phyloP scores from a whole-genome alignment of 768 basidiomycete species.

The Stropharia rugosoannulata region DNA sequence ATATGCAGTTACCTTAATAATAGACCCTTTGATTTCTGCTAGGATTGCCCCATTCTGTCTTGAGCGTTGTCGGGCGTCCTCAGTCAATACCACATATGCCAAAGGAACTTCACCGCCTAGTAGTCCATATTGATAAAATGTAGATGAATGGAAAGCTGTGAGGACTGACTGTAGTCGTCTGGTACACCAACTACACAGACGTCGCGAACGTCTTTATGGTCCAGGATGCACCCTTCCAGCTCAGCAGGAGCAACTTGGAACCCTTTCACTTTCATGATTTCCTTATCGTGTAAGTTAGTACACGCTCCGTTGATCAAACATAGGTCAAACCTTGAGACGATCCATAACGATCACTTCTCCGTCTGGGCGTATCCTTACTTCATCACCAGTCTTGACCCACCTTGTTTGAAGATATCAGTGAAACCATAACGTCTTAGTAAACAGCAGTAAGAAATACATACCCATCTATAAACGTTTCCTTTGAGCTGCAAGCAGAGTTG shows the following conservation, averaged over 20 bases:
- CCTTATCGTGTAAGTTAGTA: conserved; percentile 21
- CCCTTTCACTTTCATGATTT: conserved; percentile 58
- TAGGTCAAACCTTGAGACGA: conserved; percentile 50
- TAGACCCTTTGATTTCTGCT: conserved; percentile 39
- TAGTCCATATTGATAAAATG: not conserved
- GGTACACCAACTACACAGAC: conserved; percentile 65
- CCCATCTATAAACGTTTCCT: conserved; percentile 70
- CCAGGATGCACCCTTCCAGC: conserved; percentile 64
- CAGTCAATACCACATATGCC: conserved; percentile 60
- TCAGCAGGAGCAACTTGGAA: conserved; percentile 79
- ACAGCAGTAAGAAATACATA: conserved; percentile 21
- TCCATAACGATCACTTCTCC: conserved; percentile 62
- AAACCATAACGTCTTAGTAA: not conserved
- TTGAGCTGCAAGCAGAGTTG: conserved; percentile 45
- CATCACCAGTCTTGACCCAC: conserved; percentile 71
- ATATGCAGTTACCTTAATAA: conserved; percentile 38
- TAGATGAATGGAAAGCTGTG: not conserved
- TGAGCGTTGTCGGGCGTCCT: conserved; percentile 36
- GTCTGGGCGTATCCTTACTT: conserved; percentile 52
- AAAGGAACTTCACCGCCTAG: conserved; percentile 67
- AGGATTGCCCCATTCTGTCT: conserved; percentile 25
- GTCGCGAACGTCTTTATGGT: conserved; percentile 57
- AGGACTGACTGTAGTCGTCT: conserved; percentile 57
- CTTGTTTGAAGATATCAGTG: conserved; percentile 25
- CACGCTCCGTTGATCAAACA: not conserved